Evolutionary conservation across 2,329 filamentous ascomycete genomes (phyloP), one percentile per base, ranked within the genome.

Genomic region (Aspergillus sojae): DNA sequence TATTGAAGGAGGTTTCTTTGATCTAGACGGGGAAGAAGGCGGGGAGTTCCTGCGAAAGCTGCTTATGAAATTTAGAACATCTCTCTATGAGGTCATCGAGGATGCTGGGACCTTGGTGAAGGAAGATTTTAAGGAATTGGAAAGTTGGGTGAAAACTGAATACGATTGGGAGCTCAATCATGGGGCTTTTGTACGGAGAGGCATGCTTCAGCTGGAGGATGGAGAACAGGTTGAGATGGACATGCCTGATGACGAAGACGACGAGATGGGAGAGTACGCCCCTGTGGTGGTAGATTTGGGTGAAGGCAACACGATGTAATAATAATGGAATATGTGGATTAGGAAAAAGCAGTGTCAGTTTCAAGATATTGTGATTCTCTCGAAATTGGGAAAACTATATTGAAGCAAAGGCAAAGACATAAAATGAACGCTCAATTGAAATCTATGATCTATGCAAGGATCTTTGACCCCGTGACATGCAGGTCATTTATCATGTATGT

Each of bases 181-280:
- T 21, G 84, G 82, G 52, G 78, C 80, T 21, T 83, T 86, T 66
- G 80, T 88, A 23, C 83, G 83, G 65, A 81, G 80, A 28, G 88
- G 88, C 0, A 83, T 88, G 77, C 67, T 89, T 36, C 82, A 86
- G 65, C 71, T 89, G 60, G 87, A 89, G 71, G 88, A 89, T 70
- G 88, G 88, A 19, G 88, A 89, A 73, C 78, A 82, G 65, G 83
- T 89, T 4, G 86, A 88, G 67, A 80, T 89, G 79, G 85, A 87
- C 23, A 76, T 85, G 65, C 77, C 79, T 45, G 86, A 88, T 69
- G 86, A 89, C 58, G 86, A 86, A 69, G 86, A 89, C 23, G 87
- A 89, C 57, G 87, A 89, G 74, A 83, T 81, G 14, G 88, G 88
- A 12, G 87, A 90, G 68, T 89, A 87, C 80, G 87, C 87, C 34